Percentiles rank a stretch among this genome's conserved stretches.
These are phyloP conservation scores for Hortaea werneckii DNA, from an alignment of 2,329 filamentous ascomycete species.

Conservation along the genomic window DNA sequence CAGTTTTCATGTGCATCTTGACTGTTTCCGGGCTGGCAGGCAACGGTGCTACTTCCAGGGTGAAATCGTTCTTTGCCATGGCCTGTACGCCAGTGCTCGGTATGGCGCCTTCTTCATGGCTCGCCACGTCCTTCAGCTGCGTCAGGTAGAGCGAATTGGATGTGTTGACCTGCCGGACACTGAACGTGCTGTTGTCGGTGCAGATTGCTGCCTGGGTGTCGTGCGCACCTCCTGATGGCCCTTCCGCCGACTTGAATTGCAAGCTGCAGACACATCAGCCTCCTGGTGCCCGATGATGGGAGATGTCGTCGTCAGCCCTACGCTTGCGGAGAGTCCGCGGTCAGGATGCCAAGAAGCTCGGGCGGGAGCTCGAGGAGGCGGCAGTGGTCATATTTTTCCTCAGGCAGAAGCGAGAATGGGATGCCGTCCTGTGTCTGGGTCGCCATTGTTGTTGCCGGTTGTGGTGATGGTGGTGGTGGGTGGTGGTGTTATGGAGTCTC, in stretches of 20 bases:
- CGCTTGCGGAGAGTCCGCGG: slow-evolving; percentile 35
- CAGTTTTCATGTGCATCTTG: slow-evolving; percentile 25
- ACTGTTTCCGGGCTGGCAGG: slow-evolving; percentile 18
- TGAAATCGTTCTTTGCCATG: slow-evolving; percentile 35
- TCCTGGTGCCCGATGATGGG: background rate
- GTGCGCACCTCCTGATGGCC: slow-evolving; percentile 15
- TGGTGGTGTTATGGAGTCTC: no score
- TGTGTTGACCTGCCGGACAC: slow-evolving; percentile 54
- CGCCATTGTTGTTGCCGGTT: slow-evolving; percentile 27
- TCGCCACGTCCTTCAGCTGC: slow-evolving; percentile 24
- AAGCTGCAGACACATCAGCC: slow-evolving; percentile 20
- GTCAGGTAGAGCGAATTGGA: slow-evolving; percentile 53
- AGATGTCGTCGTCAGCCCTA: slow-evolving; percentile 17
- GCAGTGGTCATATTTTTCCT: slow-evolving; percentile 41
- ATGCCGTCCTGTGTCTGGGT: slow-evolving; percentile 30
- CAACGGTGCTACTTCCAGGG: slow-evolving; percentile 30
- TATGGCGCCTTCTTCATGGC: slow-evolving; percentile 14
- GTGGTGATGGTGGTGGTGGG: no score
- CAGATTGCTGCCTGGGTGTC: slow-evolving; percentile 46
- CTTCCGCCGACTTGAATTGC: slow-evolving; percentile 30
- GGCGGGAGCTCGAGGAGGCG: slow-evolving; percentile 51
- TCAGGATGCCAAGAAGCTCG: slow-evolving; percentile 45
- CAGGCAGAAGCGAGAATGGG: slow-evolving; percentile 32
- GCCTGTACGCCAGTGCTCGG: slow-evolving; percentile 27
- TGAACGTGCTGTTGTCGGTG: slow-evolving; percentile 47